Base-by-base conservation (phyloP, 108 stramenopile species). In the Craspedostauros australis region DNA sequence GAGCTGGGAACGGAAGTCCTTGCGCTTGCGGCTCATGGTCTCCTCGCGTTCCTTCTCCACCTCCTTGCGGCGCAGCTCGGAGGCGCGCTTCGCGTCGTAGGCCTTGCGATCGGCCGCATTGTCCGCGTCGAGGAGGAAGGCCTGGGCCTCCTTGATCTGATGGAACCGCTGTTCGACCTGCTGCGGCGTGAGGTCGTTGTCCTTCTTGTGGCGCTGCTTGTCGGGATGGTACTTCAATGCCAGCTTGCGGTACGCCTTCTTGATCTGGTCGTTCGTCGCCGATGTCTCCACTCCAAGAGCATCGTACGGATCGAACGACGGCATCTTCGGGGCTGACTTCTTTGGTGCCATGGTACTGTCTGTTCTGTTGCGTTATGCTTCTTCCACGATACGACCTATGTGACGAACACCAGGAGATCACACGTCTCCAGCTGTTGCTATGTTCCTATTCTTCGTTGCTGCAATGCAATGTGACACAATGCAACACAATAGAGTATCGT, bases 221-320 rank as follows among this genome's bases (percentile, higher is more conserved):
- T 97, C 96, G 18, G 96, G 96, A 63, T 97, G 96, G 50, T 91
- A 80, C 65, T 84, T 57, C 32, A 93, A 58, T 42, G 76, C 76
- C 9, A 77, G 41, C 31, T 75, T 77, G 0, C 75, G 72, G 38
- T 82, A 82, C 1, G 72, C 62, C 33, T 64, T 66, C 50, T 74
- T 76, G 39, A 81, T 74, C 25, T 81, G 69, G 11, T 62, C 43
- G 23, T 62, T 46, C 12, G 73, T 41, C 1, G 79, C 76, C 9
- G 50, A 46, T 43, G 43, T 19, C 21, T 53, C 12, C 1, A 84
- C 57, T 42, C 79, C 79, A 4, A 84, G 74, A 24, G 72, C 43
- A 40, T 58, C 20, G 59, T 76, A 84, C 1, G 75, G 74, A 48
- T 79, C 58, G 22, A 49, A 65, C n/a, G n/a, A n/a, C n/a, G n/a